Percentiles rank a stretch among this genome's conserved stretches.
Evolutionary conservation across 495 filamentous ascomycete genomes (phyloP).

Genomic region (Hyaloscypha finlandica): DNA sequence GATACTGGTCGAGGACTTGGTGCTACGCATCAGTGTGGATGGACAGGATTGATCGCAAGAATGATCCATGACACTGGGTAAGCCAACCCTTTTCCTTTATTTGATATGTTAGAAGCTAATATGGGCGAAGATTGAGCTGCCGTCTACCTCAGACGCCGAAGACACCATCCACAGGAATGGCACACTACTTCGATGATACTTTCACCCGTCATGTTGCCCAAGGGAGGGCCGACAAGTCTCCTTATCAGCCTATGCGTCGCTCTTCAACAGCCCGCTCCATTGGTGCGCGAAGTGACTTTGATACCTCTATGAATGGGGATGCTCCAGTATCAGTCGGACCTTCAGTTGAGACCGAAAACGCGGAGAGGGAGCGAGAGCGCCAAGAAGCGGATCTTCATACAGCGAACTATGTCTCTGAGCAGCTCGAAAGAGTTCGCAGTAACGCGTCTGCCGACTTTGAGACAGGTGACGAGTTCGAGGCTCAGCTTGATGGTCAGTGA

Average conservation of each 20-base stretch:
- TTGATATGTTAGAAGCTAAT: slow-evolving; percentile 24
- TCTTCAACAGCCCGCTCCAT: slow-evolving; percentile 88
- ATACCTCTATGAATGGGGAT: slow-evolving; percentile 50
- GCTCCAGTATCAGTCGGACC: slow-evolving; percentile 35
- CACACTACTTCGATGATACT: slow-evolving; percentile 94
- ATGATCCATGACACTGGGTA: slow-evolving; percentile 95
- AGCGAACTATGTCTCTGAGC: slow-evolving; percentile 68
- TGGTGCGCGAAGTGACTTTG: slow-evolving; percentile 80
- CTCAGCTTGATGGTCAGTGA: slow-evolving; percentile 44
- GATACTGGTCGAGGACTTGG: slow-evolving; percentile 87
- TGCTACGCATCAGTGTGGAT: slow-evolving; percentile 93
- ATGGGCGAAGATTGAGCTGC: slow-evolving; percentile 60
- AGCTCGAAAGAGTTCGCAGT: slow-evolving; percentile 64
- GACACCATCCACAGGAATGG: slow-evolving; percentile 76
- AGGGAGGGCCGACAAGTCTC: slow-evolving; percentile 38
- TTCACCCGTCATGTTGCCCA: slow-evolving; percentile 57
- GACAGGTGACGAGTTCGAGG: slow-evolving; percentile 61
- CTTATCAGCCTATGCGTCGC: slow-evolving; percentile 61
- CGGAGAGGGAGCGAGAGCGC: slow-evolving; percentile 43
- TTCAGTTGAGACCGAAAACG: slow-evolving; percentile 31
- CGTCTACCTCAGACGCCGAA: slow-evolving; percentile 91
- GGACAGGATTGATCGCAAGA: slow-evolving; percentile 95
- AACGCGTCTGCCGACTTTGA: slow-evolving; percentile 51
- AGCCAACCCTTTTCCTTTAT: slow-evolving; percentile 32
- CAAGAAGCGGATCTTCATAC: slow-evolving; percentile 64